These are phyloP conservation scores for Gentiana dahurica DNA, from an alignment of 257 asterid genomes.

Conservation along the genomic window DNA sequence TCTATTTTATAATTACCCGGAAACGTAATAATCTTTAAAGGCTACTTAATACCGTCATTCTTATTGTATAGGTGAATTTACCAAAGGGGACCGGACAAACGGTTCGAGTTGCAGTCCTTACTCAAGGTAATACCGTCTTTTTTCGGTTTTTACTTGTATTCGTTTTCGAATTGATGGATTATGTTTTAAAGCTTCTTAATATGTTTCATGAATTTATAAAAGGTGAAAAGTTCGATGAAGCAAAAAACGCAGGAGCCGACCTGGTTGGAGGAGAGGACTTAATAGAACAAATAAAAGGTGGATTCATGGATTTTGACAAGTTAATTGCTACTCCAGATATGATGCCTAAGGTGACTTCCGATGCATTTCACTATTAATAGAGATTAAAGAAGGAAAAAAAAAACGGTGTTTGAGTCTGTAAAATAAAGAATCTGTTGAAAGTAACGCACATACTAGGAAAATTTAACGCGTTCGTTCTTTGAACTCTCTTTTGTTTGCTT, in stretches of 20 bases:
- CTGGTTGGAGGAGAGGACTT: constrained; percentile 95
- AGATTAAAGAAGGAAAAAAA: too few relatives aligned
- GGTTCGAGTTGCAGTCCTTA: constrained; percentile 86
- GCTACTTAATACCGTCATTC: constrained; percentile 1
- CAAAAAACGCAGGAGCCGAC: constrained; percentile 97
- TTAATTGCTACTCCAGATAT: constrained; percentile 96
- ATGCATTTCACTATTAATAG: too few relatives aligned
- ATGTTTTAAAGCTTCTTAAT: constrained; percentile 16
- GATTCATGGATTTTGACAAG: constrained; percentile 93
- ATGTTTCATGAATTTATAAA: constrained; percentile 18
- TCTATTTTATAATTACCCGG: background rate
- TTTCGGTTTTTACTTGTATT: background rate
- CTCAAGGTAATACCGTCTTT: constrained; percentile 56
- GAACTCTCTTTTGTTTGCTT: too few relatives aligned
- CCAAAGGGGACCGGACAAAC: constrained; percentile 98
- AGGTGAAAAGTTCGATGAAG: constrained; percentile 98
- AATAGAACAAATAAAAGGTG: constrained; percentile 83
- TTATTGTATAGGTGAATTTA: constrained; percentile 65
- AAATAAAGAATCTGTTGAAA: too few relatives aligned
- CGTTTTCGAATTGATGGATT: background rate
- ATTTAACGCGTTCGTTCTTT: too few relatives aligned
- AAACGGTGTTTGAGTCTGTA: too few relatives aligned
- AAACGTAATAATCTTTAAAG: background rate
- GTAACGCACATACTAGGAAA: too few relatives aligned
- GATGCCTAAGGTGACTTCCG: constrained; percentile 80